Evolutionary conservation across 345 rosid genomes (phyloP).

Genomic region (Corymbia maculata): DNA sequence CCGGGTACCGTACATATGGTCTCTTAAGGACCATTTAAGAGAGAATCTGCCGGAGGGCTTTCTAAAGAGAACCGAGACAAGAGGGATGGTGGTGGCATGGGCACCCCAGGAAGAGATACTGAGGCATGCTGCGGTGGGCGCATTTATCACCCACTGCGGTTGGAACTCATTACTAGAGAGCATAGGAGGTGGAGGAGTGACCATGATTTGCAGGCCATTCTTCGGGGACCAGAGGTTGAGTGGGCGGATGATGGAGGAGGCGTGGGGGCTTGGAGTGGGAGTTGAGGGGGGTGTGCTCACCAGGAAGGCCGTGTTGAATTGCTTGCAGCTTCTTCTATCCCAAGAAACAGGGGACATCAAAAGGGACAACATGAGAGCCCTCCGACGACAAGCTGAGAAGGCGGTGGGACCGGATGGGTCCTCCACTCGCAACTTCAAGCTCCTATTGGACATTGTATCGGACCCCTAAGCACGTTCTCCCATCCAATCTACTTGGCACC

Average conservation of each 20-base stretch:
- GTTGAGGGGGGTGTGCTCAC: constrained; percentile 9
- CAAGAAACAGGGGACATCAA: constrained; percentile 5
- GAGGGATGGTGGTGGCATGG: constrained; percentile 22
- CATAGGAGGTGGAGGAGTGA: constrained; percentile 15
- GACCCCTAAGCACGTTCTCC: not conserved
- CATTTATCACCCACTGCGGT: constrained; percentile 23
- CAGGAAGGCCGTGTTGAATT: not conserved
- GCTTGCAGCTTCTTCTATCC: not conserved
- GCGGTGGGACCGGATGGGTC: constrained; percentile 7
- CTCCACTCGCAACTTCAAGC: constrained; percentile 5
- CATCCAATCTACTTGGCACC: not conserved
- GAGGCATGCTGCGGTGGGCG: constrained; percentile 11
- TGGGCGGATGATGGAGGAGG: constrained; percentile 14
- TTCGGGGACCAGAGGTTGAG: constrained; percentile 27
- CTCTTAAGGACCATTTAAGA: constrained; percentile 7
- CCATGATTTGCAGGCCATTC: constrained; percentile 27
- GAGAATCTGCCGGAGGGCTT: constrained; percentile 21
- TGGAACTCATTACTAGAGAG: constrained; percentile 31
- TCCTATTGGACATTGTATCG: not conserved
- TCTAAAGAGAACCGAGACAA: not conserved
- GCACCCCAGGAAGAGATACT: constrained; percentile 20
- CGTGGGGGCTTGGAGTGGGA: constrained; percentile 12
- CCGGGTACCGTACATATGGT: constrained; percentile 22
- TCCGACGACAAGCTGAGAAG: not conserved
- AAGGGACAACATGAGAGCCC: not conserved